phyloP scores from a whole-genome alignment of 306 rosid species.

The Cucumis melo region DNA sequence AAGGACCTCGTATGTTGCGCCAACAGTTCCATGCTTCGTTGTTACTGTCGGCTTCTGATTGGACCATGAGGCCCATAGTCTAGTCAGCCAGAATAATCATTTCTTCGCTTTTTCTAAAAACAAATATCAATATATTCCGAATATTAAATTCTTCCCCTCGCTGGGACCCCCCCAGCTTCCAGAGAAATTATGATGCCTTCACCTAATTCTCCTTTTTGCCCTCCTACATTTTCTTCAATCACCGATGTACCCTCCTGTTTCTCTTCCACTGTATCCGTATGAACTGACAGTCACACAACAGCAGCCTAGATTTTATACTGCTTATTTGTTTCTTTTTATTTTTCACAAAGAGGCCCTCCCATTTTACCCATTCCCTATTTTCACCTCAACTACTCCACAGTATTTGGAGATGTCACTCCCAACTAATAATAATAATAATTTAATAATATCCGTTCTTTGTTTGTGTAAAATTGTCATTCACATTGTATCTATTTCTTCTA shows the following conservation, averaged over 20 bases:
- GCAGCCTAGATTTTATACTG: no score
- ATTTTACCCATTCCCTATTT: not conserved
- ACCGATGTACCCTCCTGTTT: not conserved
- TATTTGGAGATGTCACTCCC: not conserved
- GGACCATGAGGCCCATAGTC: slow-evolving; percentile 35
- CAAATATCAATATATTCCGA: slow-evolving; percentile 4
- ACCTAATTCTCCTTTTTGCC: not conserved
- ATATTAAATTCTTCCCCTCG: not conserved
- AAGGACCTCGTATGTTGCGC: slow-evolving; percentile 28
- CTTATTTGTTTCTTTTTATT: no score
- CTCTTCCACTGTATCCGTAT: not conserved
- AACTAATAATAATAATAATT: no score
- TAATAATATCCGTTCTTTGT: no score
- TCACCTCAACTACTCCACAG: no score
- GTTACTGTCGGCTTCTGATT: slow-evolving; percentile 24
- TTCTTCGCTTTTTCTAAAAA: not conserved
- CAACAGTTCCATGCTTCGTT: slow-evolving; percentile 34
- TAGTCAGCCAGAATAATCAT: slow-evolving; percentile 37
- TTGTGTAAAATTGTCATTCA: no score
- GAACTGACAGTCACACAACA: not conserved
- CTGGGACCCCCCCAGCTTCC: not conserved
- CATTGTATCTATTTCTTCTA: no score
- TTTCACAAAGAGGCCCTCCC: not conserved
- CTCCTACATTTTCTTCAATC: not conserved
- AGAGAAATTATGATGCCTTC: not conserved